A percentile compares a stretch with the other conserved stretches of the same genome.
Conservation (phyloP, 371 early-diverging fungal species). For the Mortierella sp. region DNA sequence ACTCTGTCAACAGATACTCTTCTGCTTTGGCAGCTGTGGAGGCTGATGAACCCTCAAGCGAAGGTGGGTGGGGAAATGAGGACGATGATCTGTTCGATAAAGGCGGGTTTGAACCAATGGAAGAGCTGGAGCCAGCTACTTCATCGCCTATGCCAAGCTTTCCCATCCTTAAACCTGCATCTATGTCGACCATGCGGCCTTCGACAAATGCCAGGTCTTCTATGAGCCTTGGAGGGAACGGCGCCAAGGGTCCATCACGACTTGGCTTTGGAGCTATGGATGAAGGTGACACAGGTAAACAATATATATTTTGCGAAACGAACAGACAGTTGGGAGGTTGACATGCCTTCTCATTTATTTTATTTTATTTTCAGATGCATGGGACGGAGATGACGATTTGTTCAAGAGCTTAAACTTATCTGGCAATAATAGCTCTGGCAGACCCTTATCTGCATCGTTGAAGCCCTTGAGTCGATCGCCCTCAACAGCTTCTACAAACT, state of each 20-base stretch:
- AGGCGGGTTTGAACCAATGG: conserved; percentile 50
- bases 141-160: conserved; percentile 38
- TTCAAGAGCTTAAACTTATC: conserved; percentile 36
- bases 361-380: conserved; percentile 39
- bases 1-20: conserved; percentile 50
- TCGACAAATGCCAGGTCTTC: conserved; percentile 30
- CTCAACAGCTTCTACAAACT: conserved; percentile 12
- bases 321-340: neutral
- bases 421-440: neutral
- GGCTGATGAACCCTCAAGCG: conserved; percentile 28
- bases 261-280: conserved; percentile 47
- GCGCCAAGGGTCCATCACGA: conserved; percentile 19
- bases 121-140: conserved; percentile 28
- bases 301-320: neutral
- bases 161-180: conserved; percentile 28
- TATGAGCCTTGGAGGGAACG: conserved; percentile 37
- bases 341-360: neutral
- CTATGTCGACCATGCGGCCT: conserved; percentile 5
- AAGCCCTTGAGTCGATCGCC: conserved; percentile 13
- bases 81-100: conserved; percentile 53
- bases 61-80: conserved; percentile 41
- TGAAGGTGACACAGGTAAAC: conserved; percentile 25
- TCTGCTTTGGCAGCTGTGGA: conserved; percentile 53
- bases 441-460: conserved; percentile 23
- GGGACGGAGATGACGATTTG: conserved; percentile 53